A percentile compares a stretch with the other conserved stretches of the same genome.
Conservation (phyloP, 768 basidiomycete genomes). For the Leccinellum luteum region DNA sequence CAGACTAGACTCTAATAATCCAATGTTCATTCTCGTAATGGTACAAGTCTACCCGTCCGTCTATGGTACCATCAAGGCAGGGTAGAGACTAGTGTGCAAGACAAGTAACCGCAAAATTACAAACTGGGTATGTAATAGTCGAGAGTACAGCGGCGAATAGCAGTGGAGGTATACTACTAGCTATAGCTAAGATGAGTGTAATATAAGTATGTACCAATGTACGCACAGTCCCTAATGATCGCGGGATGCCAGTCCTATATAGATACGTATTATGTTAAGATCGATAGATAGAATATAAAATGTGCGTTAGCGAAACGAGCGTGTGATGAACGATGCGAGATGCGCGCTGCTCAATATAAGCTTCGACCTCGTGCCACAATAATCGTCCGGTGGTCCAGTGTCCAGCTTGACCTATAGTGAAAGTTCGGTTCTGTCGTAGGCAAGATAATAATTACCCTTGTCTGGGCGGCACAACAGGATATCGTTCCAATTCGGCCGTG, state of each 20-base stretch:
- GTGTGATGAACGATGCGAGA: slow-evolving; percentile 12
- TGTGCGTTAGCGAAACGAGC: slow-evolving; percentile 6
- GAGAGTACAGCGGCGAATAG: slow-evolving; percentile 14
- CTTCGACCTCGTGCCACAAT: slow-evolving; percentile 5
- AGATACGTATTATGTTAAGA: slow-evolving; percentile 10
- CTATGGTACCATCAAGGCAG: slow-evolving; percentile 7
- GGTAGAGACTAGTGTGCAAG: background rate
- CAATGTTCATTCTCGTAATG: slow-evolving; percentile 11
- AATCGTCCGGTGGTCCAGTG: slow-evolving; percentile 21
- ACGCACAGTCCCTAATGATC: slow-evolving; percentile 15
- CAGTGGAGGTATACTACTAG: slow-evolving; percentile 7
- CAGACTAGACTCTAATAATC: slow-evolving; percentile 6
- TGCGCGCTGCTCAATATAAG: slow-evolving; percentile 1
- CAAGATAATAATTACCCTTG: slow-evolving; percentile 51
- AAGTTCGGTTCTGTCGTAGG: slow-evolving; percentile 34
- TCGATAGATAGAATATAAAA: slow-evolving; percentile 24
- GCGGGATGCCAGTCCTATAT: slow-evolving; percentile 2
- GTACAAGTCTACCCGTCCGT: slow-evolving; percentile 1
- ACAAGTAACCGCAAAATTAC: slow-evolving; percentile 5
- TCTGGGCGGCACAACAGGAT: slow-evolving; percentile 64
- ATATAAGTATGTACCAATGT: slow-evolving; percentile 5
- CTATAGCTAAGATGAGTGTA: background rate
- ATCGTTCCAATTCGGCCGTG: slow-evolving; percentile 79
- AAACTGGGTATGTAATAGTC: slow-evolving; percentile 9
- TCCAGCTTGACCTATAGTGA: slow-evolving; percentile 27